phyloP scores from a whole-genome alignment of 768 basidiomycete species.

The Termitomyces sp. region DNA sequence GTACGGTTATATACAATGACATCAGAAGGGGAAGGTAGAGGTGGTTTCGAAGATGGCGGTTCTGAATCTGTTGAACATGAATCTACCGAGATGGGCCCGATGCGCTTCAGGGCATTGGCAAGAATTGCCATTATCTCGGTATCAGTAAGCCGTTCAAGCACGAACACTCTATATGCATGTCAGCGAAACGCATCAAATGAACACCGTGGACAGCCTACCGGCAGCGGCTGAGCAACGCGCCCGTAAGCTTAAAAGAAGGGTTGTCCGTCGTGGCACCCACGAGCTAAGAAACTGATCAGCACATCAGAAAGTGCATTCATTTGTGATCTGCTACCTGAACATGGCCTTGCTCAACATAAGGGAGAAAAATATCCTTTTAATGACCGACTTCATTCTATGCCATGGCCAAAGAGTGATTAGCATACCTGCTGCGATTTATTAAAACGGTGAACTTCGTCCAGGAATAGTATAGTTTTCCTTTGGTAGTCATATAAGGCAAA shows the following conservation, averaged over 20 bases:
- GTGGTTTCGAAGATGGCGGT: slow-evolving; percentile 6
- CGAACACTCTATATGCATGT: slow-evolving; percentile 55
- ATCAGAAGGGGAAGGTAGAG: slow-evolving; percentile 14
- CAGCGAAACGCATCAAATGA: neutral
- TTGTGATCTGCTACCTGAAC: slow-evolving; percentile 45
- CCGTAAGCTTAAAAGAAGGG: slow-evolving; percentile 77
- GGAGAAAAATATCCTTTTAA: slow-evolving; percentile 69
- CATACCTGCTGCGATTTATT: slow-evolving; percentile 64
- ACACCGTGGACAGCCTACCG: slow-evolving; percentile 39
- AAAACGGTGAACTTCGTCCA: slow-evolving; percentile 84
- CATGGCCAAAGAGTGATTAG: neutral
- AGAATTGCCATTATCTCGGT: slow-evolving; percentile 56
- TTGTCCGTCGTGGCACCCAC: slow-evolving; percentile 89
- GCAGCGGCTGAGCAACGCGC: slow-evolving; percentile 70
- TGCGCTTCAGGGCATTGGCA: slow-evolving; percentile 38
- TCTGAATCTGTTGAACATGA: neutral
- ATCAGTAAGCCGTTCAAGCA: slow-evolving; percentile 61
- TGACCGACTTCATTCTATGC: neutral
- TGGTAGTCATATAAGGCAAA: slow-evolving; percentile 2
- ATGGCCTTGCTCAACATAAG: slow-evolving; percentile 73
- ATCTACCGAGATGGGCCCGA: slow-evolving; percentile 10
- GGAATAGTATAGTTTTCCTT: slow-evolving; percentile 70
- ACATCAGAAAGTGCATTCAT: neutral
- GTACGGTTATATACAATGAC: slow-evolving; percentile 9
- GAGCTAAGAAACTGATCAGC: slow-evolving; percentile 33